Conservation (phyloP, 2,329 filamentous ascomycete genomes). For the Plectosphaerella plurivora region DNA sequence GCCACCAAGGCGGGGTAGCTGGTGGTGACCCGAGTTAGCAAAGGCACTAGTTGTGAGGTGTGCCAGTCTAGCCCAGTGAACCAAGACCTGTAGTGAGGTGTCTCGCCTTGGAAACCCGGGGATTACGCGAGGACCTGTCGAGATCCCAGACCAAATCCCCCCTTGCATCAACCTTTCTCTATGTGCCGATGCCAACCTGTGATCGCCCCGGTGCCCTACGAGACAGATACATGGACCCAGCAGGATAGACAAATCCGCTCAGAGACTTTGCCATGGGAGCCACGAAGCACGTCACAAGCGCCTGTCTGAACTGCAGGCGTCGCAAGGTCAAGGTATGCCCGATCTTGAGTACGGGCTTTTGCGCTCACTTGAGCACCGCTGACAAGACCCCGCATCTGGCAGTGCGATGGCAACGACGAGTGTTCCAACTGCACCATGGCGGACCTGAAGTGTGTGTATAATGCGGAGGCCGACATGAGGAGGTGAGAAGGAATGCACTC, state of each 20-base stretch:
- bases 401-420: background rate
- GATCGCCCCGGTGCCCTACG: background rate
- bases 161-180: background rate
- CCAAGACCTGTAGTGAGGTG: background rate
- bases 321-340: background rate
- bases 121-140: background rate
- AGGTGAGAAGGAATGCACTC: background rate
- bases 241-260: background rate
- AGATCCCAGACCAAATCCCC: background rate
- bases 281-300: constrained; percentile 1
- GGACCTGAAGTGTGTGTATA: background rate
- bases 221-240: background rate
- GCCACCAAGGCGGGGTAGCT: background rate
- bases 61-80: background rate
- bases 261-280: background rate
- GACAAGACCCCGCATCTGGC: background rate
- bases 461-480: constrained; percentile 1
- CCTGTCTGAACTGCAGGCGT: constrained; percentile 1
- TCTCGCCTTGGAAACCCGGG: background rate
- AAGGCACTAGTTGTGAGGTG: background rate
- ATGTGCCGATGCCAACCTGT: background rate
- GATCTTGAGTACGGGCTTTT: background rate
- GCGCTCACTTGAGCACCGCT: background rate
- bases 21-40: background rate
- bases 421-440: background rate